Base-by-base conservation (phyloP, 2,329 filamentous ascomycete species). In the Leptodontidium sp. region DNA sequence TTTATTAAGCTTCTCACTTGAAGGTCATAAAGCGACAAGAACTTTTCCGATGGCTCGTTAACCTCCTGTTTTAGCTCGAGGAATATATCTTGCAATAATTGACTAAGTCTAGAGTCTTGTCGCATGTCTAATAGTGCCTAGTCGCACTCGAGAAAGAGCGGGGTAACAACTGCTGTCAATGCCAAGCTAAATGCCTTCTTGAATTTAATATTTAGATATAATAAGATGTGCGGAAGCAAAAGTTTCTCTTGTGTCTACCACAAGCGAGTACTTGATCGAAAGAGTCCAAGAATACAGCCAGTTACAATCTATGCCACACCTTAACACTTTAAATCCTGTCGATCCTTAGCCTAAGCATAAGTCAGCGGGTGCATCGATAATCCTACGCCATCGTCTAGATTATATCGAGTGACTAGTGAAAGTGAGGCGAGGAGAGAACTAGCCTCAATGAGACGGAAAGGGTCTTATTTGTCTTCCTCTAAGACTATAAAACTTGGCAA, bases 341-440 rank as follows among this genome's bases (percentile, higher is more conserved):
- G 21, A 21, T 21, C 21, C 21, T 21, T 21, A 1, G 21, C 21
- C 21, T 1, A 21, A 21, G 21, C 21, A 21, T 21, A 1, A 21
- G 21, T 21, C 21, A 21, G 21, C 21, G 21, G 21, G 21, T 21
- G 21, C 21, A 21, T 21, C 21, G 70, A 72, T 63, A 74, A 61
- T 52, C 65, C 64, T 4, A 59, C 12, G 8, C 11, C 65, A 4
- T 64, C 66, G 17, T 72, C 45, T 29, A 65, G 1, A 17, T 70
- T 45, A 1, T 69, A 26, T 49, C 65, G 55, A 24, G 66, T 72
- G 11, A 78, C 70, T 21, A 80, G 69, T 5, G 76, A 77, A 65
- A 79, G 75, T 29, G 76, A 77, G 15, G 59, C 71, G 53, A 81
- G 76, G 15, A 74, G 43, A 70, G 68, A 66, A 40, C 70, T 70